Evolutionary conservation across 768 basidiomycete species (phyloP), one percentile per base, ranked within the genome.

Genomic region (Roridomyces roridus): DNA sequence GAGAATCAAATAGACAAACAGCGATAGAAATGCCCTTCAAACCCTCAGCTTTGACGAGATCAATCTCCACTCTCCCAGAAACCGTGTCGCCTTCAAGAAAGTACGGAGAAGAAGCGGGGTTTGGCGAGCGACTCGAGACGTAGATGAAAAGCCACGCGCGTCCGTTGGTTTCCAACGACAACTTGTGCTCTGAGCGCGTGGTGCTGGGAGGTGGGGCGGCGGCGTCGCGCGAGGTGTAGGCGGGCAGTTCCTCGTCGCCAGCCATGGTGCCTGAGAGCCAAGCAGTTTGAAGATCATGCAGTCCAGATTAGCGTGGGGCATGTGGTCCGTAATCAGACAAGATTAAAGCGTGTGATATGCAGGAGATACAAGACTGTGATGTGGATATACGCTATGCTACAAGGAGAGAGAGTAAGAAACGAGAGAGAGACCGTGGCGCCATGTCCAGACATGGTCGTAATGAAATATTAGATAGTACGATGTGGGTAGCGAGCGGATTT

Each of bases 21-120:
- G 76, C 71, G 59, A 86, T 63, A 11, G 74, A 72, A 28, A 87
- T 72, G 25, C 70, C 73, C 65, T 85, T 84, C 46, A 80, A 67
- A 12, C 72, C 76, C 51, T 84, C 81, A 15, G 79, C 68, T 62
- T 81, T 82, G 57, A 76, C 72, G 29, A 83, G 69, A 47, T 84
- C 77, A 25, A 86, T 63, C 60, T 81, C 79, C 2, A 86, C 82
- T 9, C 69, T 67, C 21, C 86, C 85, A 1, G 77, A 64, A 48
- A 88, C 72, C 14, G 63, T 55, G 63, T 88, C 83, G 10, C 76
- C 79, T 56, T 81, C 74, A 43, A 76, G 65, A 61, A 81, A 84
- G 24, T 75, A 64, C 18, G 84, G 85, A 23, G 77, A 68, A 11
- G 72, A 74, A 18, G 73, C 60, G 0, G 76, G 47, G 4, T 59